Evolutionary conservation across 2,329 filamentous ascomycete species (phyloP).

Genomic region (Penicillium oxalicum): DNA sequence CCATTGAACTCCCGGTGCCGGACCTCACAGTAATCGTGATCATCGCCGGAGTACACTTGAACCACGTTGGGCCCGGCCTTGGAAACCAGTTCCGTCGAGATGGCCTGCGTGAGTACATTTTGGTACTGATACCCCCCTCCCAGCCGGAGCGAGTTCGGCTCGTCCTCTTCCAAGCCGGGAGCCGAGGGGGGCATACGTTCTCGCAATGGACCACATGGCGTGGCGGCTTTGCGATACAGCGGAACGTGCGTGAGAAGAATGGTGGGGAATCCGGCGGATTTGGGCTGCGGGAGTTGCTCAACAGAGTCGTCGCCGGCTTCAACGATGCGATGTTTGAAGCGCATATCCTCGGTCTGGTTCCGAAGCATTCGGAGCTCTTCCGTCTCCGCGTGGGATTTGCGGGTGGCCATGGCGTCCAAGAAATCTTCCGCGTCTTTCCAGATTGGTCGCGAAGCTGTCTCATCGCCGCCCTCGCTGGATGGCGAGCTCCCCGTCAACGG

Average conservation of each 20-base stretch:
- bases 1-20: slow-evolving; percentile 65
- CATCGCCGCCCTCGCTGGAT: slow-evolving; percentile 43
- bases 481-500: slow-evolving; percentile 41
- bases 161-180: slow-evolving; percentile 52
- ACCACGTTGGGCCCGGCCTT: slow-evolving; percentile 70
- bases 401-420: slow-evolving; percentile 57
- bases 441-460: slow-evolving; percentile 53
- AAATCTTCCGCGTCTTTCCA: slow-evolving; percentile 75
- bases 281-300: slow-evolving; percentile 14
- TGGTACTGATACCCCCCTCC: slow-evolving; percentile 88
- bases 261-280: slow-evolving; percentile 65
- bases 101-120: slow-evolving; percentile 73
- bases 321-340: slow-evolving; percentile 56
- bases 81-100: slow-evolving; percentile 69
- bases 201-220: slow-evolving; percentile 78
- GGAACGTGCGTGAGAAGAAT: slow-evolving; percentile 89
- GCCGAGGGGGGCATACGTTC: slow-evolving; percentile 73
- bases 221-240: slow-evolving; percentile 72
- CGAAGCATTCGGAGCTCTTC: slow-evolving; percentile 62
- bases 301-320: slow-evolving; percentile 47
- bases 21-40: slow-evolving; percentile 96
- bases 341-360: slow-evolving; percentile 52
- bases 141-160: slow-evolving; percentile 72
- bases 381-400: slow-evolving; percentile 62
- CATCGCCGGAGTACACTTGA: slow-evolving; percentile 89